Evolutionary conservation across 2,329 filamentous ascomycete species (phyloP).

Genomic region (Aspergillus pseudotamarii): DNA sequence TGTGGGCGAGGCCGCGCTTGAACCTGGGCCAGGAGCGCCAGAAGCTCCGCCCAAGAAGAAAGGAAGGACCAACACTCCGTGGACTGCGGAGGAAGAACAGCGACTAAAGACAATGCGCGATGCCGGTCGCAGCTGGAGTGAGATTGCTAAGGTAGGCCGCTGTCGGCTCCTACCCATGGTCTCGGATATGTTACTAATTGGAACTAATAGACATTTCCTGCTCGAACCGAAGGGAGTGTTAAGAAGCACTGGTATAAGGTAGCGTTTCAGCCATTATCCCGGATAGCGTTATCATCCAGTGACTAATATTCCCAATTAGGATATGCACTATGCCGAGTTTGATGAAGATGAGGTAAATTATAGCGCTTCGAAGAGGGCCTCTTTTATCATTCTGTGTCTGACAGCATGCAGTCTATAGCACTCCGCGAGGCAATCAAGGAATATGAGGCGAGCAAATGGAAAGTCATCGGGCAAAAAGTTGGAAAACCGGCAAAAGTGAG

Average conservation of each 20-base stretch:
- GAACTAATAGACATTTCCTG: slow-evolving; percentile 74
- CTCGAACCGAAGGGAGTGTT: slow-evolving; percentile 91
- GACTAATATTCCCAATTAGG: slow-evolving; percentile 55
- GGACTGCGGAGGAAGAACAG: slow-evolving; percentile 93
- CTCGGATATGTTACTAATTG: background rate
- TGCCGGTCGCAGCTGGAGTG: slow-evolving; percentile 90
- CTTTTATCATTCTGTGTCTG: slow-evolving; percentile 12
- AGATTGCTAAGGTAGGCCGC: slow-evolving; percentile 84
- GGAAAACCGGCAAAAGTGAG: slow-evolving; percentile 92
- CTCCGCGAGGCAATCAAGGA: slow-evolving; percentile 95
- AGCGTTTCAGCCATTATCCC: slow-evolving; percentile 26
- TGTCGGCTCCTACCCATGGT: slow-evolving; percentile 1
- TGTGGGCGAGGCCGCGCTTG: slow-evolving; percentile 34
- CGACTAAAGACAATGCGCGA: slow-evolving; percentile 93
- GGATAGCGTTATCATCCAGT: background rate
- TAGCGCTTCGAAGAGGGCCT: background rate
- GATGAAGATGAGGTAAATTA: slow-evolving; percentile 86
- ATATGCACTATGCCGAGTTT: slow-evolving; percentile 99
- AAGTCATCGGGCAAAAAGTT: slow-evolving; percentile 92
- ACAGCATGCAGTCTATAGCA: slow-evolving; percentile 40
- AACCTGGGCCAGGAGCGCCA: slow-evolving; percentile 24
- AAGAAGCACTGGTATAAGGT: slow-evolving; percentile 99
- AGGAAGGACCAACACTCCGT: slow-evolving; percentile 96
- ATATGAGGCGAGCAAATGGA: slow-evolving; percentile 99
- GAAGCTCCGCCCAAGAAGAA: slow-evolving; percentile 66